Conservation (phyloP, 768 basidiomycete species). For the Thelephora aurantiotincta region DNA sequence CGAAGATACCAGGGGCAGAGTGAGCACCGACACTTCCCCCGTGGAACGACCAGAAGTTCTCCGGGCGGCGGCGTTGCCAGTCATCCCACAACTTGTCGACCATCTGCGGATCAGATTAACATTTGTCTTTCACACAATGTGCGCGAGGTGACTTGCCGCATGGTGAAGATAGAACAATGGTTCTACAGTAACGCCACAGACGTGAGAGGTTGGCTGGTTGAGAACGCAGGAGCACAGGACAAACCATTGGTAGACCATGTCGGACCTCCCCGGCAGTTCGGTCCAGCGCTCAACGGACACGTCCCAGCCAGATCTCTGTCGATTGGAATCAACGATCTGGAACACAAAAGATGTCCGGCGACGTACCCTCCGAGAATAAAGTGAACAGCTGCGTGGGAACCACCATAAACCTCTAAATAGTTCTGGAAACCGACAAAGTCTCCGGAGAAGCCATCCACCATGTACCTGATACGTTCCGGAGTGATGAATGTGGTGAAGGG, state of each 20-base stretch:
- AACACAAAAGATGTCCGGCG: too few relatives aligned
- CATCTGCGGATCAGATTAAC: slow-evolving; percentile 12
- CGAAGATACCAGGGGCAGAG: too few relatives aligned
- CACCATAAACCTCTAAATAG: slow-evolving; percentile 13
- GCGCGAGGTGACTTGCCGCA: slow-evolving; percentile 11
- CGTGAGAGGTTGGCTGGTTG: neutral
- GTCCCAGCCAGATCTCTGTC: slow-evolving; percentile 14
- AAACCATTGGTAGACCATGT: neutral
- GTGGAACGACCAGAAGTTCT: slow-evolving; percentile 15
- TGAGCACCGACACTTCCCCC: too few relatives aligned
- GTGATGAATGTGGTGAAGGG: slow-evolving; percentile 12
- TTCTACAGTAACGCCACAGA: slow-evolving; percentile 8
- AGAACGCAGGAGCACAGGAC: neutral
- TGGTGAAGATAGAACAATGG: slow-evolving; percentile 24
- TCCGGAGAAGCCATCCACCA: slow-evolving; percentile 15
- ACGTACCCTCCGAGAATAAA: slow-evolving; percentile 17
- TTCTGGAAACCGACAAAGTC: slow-evolving; percentile 20
- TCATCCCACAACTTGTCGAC: slow-evolving; percentile 24
- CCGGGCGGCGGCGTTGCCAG: slow-evolving; percentile 17
- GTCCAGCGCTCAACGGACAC: slow-evolving; percentile 10
- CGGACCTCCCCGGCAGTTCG: neutral
- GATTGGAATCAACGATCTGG: too few relatives aligned
- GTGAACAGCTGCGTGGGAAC: slow-evolving; percentile 19
- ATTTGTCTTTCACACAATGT: neutral
- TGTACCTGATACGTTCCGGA: slow-evolving; percentile 9